phyloP scores from a whole-genome alignment of 75 land plant genomes.

The Sequoia sempervirens region DNA sequence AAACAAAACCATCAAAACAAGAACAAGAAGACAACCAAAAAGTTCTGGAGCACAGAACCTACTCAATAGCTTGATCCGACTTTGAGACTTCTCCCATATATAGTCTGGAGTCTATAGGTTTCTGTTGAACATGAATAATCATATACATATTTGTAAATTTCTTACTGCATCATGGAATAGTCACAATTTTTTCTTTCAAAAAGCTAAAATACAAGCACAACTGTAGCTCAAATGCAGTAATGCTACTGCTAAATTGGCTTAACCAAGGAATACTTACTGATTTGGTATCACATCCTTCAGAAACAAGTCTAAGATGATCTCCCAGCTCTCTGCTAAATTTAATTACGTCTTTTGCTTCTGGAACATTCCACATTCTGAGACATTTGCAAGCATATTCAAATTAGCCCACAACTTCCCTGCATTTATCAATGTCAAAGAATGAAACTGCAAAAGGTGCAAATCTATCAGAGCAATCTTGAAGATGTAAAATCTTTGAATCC shows the following conservation, averaged over 20 bases:
- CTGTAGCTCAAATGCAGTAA: not conserved
- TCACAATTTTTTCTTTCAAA: not conserved
- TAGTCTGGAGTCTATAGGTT: conserved; percentile 21
- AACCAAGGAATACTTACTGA: conserved; percentile 21
- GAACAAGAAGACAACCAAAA: not conserved
- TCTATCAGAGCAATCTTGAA: conserved; percentile 1
- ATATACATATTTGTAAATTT: not conserved
- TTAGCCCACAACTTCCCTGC: not conserved
- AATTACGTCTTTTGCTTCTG: conserved; percentile 26
- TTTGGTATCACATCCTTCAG: conserved; percentile 27
- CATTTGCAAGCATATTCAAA: not conserved
- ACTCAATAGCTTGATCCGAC: conserved; percentile 63
- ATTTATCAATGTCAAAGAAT: not conserved
- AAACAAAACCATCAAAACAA: not conserved
- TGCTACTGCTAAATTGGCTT: not conserved
- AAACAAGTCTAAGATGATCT: conserved; percentile 24
- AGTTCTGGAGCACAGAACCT: conserved; percentile 10
- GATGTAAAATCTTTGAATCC: not conserved
- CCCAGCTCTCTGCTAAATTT: conserved; percentile 13
- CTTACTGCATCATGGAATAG: not conserved
- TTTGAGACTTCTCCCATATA: conserved; percentile 52
- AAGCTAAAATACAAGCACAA: not conserved
- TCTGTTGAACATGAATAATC: conserved; percentile 9
- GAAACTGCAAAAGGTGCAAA: not conserved
- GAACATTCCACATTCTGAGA: conserved; percentile 47